These are phyloP conservation scores for Pestalotiopsis sp. DNA, from an alignment of 2,329 filamentous ascomycete species.

Conservation along the genomic window DNA sequence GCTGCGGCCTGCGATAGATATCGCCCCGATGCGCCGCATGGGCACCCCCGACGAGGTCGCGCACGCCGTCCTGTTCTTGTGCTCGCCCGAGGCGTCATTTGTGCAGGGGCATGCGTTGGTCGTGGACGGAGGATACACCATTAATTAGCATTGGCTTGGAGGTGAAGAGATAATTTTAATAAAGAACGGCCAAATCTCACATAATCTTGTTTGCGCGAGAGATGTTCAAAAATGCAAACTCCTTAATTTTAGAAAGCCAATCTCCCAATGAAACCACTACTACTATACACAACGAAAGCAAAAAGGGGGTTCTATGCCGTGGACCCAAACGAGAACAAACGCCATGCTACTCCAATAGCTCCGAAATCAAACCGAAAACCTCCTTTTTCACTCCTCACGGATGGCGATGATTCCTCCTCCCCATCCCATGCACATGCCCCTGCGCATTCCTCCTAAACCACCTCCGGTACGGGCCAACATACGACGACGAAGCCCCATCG, in stretches of 20 bases:
- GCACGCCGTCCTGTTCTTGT: constrained; percentile 51
- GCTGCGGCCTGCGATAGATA: constrained; percentile 44
- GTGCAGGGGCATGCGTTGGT: constrained; percentile 54
- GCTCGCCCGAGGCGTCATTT: constrained; percentile 50
- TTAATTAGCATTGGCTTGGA: constrained; percentile 34
- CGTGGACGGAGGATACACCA: constrained; percentile 56
- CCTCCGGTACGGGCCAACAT: neutral
- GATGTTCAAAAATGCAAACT: neutral
- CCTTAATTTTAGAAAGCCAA: neutral
- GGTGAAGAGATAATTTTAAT: neutral
- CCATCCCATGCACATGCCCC: neutral
- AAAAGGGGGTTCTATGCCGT: neutral
- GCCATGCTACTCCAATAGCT: neutral
- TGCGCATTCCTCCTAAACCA: constrained; percentile 2
- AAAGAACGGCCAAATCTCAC: too few relatives aligned
- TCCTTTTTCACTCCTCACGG: too few relatives aligned
- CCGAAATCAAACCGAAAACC: neutral
- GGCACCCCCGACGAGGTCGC: constrained; percentile 52
- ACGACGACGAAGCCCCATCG: neutral
- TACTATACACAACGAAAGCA: neutral
- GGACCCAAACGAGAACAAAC: neutral
- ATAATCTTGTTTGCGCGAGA: too few relatives aligned
- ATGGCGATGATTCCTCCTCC: neutral
- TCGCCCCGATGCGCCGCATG: constrained; percentile 54
- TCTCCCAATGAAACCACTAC: neutral